A percentile compares a stretch with the other conserved stretches of the same genome.
These are phyloP conservation scores for Pythium periplocum DNA, from an alignment of 352 stramenopile genomes.

Conservation along the genomic window DNA sequence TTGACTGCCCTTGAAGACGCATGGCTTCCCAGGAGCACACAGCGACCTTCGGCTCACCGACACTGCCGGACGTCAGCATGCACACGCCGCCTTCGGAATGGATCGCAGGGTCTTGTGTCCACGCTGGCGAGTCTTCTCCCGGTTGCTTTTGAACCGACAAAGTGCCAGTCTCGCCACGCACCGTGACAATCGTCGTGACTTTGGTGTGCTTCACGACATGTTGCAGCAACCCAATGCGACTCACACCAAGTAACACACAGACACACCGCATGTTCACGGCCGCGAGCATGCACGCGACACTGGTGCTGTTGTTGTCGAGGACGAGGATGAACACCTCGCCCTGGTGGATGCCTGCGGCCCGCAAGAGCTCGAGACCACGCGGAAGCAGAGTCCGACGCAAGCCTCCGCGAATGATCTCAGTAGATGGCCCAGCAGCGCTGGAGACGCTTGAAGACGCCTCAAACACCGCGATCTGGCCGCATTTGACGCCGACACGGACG, in stretches of 20 bases:
- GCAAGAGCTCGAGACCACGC: constrained; percentile 39
- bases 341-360: constrained; percentile 21
- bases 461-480: constrained; percentile 49
- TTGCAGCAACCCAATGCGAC: constrained; percentile 39
- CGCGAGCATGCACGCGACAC: constrained; percentile 65
- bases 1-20: constrained; percentile 74
- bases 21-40: constrained; percentile 70
- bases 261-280: constrained; percentile 61
- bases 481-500: constrained; percentile 46
- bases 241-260: constrained; percentile 43
- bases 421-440: constrained; percentile 3
- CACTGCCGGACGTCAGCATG: constrained; percentile 82
- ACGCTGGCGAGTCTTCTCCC: constrained; percentile 12
- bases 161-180: constrained; percentile 25
- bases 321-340: constrained; percentile 61
- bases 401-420: constrained; percentile 28
- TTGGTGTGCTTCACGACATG: constrained; percentile 53
- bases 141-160: constrained; percentile 19
- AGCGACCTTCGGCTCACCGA: constrained; percentile 74
- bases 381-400: constrained; percentile 40
- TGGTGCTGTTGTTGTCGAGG: constrained; percentile 66
- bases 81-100: constrained; percentile 34
- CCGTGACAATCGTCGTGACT: constrained; percentile 49
- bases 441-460: constrained; percentile 8
- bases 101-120: constrained; percentile 32